These are phyloP conservation scores for Marchantia polymorpha DNA, from an alignment of 225 moss, liverwort and hornwort genomes.

Conservation along the genomic window DNA sequence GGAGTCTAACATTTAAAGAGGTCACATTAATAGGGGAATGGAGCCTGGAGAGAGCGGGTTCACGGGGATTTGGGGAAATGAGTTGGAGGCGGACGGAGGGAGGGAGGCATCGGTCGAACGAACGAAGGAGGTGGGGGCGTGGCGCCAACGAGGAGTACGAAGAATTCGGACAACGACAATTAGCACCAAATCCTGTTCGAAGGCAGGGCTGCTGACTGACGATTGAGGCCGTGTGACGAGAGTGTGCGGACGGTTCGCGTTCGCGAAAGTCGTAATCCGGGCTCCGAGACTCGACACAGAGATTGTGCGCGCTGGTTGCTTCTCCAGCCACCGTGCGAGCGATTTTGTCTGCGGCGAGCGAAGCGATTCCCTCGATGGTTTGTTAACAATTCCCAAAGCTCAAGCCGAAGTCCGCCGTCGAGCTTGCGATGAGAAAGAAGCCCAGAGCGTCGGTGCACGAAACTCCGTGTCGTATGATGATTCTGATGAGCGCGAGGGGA, in stretches of 20 bases:
- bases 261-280: no score
- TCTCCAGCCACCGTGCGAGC: not conserved
- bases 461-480: not conserved
- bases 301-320: not conserved
- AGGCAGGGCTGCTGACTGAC: not conserved
- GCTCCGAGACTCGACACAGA: not conserved
- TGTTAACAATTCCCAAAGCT: not conserved
- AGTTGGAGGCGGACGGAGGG: not conserved
- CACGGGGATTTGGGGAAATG: not conserved
- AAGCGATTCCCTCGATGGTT: not conserved
- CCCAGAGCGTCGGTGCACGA: not conserved
- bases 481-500: not conserved
- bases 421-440: not conserved
- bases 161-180: conserved; percentile 8
- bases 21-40: no score
- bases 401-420: not conserved
- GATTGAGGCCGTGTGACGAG: not conserved
- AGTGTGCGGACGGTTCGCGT: not conserved
- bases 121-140: conserved; percentile 3
- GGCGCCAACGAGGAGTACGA: conserved; percentile 12
- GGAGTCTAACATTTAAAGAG: no score
- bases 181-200: conserved; percentile 6
- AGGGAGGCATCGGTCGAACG: conserved; percentile 3
- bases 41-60: not conserved
- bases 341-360: not conserved